Percentiles rank a stretch among this genome's conserved stretches.
Evolutionary conservation across 2,329 filamentous ascomycete genomes (phyloP).

Genomic region (Pyrenochaeta sp.): DNA sequence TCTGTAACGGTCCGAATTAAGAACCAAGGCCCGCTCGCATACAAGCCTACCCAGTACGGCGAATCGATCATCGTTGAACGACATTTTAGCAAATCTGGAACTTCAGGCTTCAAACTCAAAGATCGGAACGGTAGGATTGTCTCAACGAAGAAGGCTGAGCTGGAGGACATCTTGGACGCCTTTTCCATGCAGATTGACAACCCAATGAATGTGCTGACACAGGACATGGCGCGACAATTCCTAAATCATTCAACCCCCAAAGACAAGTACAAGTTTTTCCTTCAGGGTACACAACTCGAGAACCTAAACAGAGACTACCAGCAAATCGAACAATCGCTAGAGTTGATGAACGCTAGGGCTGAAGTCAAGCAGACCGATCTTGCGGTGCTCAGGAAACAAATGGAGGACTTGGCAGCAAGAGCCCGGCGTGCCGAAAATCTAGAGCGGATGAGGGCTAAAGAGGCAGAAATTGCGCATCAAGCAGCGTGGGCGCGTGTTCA

Average conservation of each 20-base stretch:
- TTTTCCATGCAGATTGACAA: slow-evolving; percentile 96
- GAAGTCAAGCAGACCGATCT: slow-evolving; percentile 70
- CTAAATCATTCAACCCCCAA: slow-evolving; percentile 81
- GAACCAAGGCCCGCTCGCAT: slow-evolving; percentile 86
- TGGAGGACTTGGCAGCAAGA: slow-evolving; percentile 69
- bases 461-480: slow-evolving; percentile 69
- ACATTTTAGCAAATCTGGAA: slow-evolving; percentile 78
- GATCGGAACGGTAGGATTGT: slow-evolving; percentile 73
- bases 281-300: slow-evolving; percentile 92
- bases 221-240: slow-evolving; percentile 94
- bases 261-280: slow-evolving; percentile 96
- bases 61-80: slow-evolving; percentile 89
- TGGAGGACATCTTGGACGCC: slow-evolving; percentile 93
- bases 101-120: slow-evolving; percentile 88
- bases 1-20: slow-evolving; percentile 86
- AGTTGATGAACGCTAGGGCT: slow-evolving; percentile 73
- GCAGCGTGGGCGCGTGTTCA: slow-evolving; percentile 89
- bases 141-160: slow-evolving; percentile 83
- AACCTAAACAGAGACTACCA: slow-evolving; percentile 91
- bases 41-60: slow-evolving; percentile 82
- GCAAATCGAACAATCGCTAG: slow-evolving; percentile 79
- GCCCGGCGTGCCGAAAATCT: slow-evolving; percentile 73
- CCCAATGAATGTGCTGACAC: slow-evolving; percentile 92
- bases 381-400: slow-evolving; percentile 64
- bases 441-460: slow-evolving; percentile 68